Evolutionary conservation across 108 stramenopile species (phyloP), one percentile per base, ranked within the genome.

Genomic region (Mayamaea pseudoterrestris): DNA sequence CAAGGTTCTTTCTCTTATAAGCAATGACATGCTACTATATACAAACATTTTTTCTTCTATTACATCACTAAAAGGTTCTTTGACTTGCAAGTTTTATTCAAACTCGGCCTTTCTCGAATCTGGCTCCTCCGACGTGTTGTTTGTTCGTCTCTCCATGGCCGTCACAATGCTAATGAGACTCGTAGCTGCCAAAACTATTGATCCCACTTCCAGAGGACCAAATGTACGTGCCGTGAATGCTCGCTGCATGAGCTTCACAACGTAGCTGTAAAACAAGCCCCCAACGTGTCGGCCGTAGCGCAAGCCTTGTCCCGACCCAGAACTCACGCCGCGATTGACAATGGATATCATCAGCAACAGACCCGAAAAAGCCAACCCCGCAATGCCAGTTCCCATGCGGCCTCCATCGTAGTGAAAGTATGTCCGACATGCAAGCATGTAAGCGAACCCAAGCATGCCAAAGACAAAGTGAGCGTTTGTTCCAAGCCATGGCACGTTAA

Each of bases 1-100:
- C 78, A 9, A 63, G 83, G 23, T 44, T 90, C 30, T 90, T 90
- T 39, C 84, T 83, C 55, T 42, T 83, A 21, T 88, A 65, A 23
- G 9, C 27, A 42, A 34, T 11, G 13, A 34, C 32, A 34, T 13
- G 32, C 11, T 34, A 11, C 32, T 34, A 34, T 11, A 11, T 34
- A 11, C 8, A 11, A 34, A 34, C 11, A 12, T 12, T 11, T 34
- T 34, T 34, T 34, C n/a, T n/a, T n/a, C n/a, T n/a, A n/a, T n/a
- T n/a, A n/a, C n/a, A n/a, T n/a, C n/a, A n/a, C n/a, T n/a, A n/a
- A n/a, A n/a, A n/a, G n/a, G n/a, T n/a, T n/a, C n/a, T n/a, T n/a
- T n/a, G n/a, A n/a, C n/a, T n/a, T n/a, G n/a, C n/a, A n/a, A n/a
- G n/a, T n/a, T n/a, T n/a, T n/a, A n/a, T n/a, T n/a, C n/a, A n/a